Percentiles rank a stretch among this genome's conserved stretches.
Evolutionary conservation across 768 basidiomycete species (phyloP).

Genomic region (Chiua virens): DNA sequence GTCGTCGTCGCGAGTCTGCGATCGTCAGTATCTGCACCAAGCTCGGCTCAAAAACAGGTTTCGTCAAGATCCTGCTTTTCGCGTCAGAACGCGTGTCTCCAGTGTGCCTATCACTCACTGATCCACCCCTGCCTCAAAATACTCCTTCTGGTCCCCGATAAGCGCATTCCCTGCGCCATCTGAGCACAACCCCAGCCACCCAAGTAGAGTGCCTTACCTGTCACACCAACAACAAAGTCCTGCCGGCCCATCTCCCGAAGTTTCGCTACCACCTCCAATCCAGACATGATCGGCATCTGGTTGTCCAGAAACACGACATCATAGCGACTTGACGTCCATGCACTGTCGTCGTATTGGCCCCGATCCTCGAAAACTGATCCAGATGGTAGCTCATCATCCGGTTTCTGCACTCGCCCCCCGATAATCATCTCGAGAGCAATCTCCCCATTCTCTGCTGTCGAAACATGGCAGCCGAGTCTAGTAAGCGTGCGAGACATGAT

Average conservation of each 20-base stretch:
- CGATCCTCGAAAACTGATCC: neutral
- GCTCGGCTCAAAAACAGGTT: slow-evolving; percentile 69
- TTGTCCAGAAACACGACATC: slow-evolving; percentile 63
- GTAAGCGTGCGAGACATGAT: slow-evolving; percentile 79
- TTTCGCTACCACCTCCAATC: slow-evolving; percentile 63
- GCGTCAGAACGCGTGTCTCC: neutral
- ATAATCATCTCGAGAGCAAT: slow-evolving; percentile 72
- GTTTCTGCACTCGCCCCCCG: slow-evolving; percentile 28
- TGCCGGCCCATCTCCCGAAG: slow-evolving; percentile 62
- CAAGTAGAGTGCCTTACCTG: slow-evolving; percentile 42
- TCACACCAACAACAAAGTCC: slow-evolving; percentile 84
- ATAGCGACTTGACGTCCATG: slow-evolving; percentile 18
- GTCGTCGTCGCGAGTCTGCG: slow-evolving; percentile 41
- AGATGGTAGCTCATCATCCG: neutral
- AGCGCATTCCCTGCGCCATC: slow-evolving; percentile 49
- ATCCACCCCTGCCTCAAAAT: slow-evolving; percentile 73
- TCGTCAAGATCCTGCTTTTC: slow-evolving; percentile 64
- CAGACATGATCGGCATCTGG: slow-evolving; percentile 83
- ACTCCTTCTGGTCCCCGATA: slow-evolving; percentile 68
- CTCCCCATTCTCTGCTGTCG: slow-evolving; percentile 82
- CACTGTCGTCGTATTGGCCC: neutral
- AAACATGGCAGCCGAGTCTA: slow-evolving; percentile 77
- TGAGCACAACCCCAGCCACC: slow-evolving; percentile 5
- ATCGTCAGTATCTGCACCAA: slow-evolving; percentile 42
- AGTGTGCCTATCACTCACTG: slow-evolving; percentile 44